Conservation (phyloP, 148 eudicot genomes). For the Hydrangea macrophylla region DNA sequence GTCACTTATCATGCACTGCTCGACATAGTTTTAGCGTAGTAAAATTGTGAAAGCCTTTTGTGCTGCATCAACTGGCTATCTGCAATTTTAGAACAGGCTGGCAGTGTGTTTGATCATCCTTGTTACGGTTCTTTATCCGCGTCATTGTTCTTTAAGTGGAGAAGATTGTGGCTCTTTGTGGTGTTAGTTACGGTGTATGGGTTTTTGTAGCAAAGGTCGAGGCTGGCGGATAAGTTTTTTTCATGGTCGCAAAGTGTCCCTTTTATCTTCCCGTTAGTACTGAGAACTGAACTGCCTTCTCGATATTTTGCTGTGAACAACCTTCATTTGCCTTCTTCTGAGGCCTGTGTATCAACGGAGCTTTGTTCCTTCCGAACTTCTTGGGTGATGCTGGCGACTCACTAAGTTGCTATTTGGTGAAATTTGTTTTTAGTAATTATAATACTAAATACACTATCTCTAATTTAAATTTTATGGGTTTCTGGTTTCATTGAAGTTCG, state of each 20-base stretch:
- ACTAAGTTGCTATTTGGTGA: no score
- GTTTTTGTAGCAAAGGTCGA: neutral
- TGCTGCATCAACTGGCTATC: constrained; percentile 1
- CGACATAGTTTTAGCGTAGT: neutral
- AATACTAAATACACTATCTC: no score
- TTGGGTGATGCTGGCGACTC: no score
- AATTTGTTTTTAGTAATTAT: no score
- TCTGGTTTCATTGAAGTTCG: no score
- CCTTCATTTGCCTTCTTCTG: no score
- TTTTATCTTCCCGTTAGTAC: no score
- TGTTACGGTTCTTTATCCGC: neutral
- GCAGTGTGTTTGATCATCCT: neutral
- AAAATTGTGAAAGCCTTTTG: neutral
- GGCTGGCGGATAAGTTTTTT: neutral
- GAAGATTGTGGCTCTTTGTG: neutral
- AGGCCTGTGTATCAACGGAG: no score
- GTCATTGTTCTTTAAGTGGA: neutral
- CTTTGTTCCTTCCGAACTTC: no score
- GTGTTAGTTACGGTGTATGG: neutral
- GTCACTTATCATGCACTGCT: neutral
- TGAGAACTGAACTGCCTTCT: no score
- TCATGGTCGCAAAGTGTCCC: neutral
- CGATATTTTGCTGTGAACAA: no score
- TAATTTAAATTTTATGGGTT: no score
- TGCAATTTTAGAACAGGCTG: neutral